Conservation (phyloP, 2,329 filamentous ascomycete genomes). For the Madurella mycetomatis region DNA sequence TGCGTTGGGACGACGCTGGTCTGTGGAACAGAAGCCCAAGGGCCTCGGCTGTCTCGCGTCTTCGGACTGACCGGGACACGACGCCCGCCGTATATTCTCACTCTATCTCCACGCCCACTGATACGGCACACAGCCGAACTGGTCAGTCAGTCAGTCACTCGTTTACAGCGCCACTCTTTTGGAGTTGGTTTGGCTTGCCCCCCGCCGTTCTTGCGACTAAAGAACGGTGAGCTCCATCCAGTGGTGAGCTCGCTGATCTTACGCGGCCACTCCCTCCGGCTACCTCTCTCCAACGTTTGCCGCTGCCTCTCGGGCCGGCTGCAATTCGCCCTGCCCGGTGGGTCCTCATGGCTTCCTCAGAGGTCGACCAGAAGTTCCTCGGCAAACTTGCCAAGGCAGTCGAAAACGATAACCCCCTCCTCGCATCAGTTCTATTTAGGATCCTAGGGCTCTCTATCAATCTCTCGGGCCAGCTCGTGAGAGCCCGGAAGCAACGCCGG, state of each 20-base stretch:
- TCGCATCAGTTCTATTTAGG: constrained; percentile 82
- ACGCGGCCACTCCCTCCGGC: not conserved
- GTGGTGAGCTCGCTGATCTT: not conserved
- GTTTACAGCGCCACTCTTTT: constrained; percentile 12
- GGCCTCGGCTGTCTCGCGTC: constrained; percentile 17
- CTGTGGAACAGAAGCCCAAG: constrained; percentile 21
- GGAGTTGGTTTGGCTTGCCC: constrained; percentile 12
- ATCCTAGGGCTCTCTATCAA: constrained; percentile 87
- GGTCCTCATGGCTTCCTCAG: constrained; percentile 79
- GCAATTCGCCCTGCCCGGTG: not conserved
- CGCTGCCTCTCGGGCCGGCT: not conserved
- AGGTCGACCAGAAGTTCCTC: constrained; percentile 96
- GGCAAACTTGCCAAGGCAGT: constrained; percentile 81
- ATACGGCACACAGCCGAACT: constrained; percentile 15
- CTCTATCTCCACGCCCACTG: constrained; percentile 3
- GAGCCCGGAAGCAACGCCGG: constrained; percentile 75
- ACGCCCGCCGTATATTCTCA: not conserved
- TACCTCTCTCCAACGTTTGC: not conserved
- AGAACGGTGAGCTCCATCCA: not conserved
- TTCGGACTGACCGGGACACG: not conserved
- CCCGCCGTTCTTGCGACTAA: not conserved
- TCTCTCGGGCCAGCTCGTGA: constrained; percentile 76
- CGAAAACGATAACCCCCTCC: constrained; percentile 69
- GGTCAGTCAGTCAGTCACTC: constrained; percentile 18
- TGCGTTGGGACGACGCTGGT: not conserved